Conservation (phyloP, 2,329 filamentous ascomycete genomes). For the Neopestalotiopsis clavispora region DNA sequence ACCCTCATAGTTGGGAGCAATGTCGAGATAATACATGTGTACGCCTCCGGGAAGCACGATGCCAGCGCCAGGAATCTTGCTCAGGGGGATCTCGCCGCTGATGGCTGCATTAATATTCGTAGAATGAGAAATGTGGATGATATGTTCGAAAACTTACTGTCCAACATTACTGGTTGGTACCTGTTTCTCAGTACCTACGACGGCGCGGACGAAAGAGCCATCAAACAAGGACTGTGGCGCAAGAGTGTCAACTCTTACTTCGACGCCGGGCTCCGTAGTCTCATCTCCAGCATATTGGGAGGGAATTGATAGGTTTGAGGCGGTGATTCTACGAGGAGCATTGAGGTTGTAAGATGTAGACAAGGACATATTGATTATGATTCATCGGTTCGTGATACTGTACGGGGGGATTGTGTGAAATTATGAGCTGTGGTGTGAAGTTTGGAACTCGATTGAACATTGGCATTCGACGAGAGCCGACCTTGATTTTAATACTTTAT, state of each 20-base stretch:
- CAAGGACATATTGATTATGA: neutral
- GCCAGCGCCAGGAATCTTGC: constrained; percentile 34
- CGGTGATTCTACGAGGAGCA: constrained; percentile 30
- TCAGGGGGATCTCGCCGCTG: constrained; percentile 31
- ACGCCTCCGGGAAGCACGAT: constrained; percentile 37
- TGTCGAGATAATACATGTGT: constrained; percentile 30
- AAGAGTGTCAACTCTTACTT: constrained; percentile 31
- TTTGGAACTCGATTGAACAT: neutral
- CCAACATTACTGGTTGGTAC: constrained; percentile 69
- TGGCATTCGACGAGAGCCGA: too few species aligned
- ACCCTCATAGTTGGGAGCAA: constrained; percentile 32
- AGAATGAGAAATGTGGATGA: neutral
- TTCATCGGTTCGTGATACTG: neutral
- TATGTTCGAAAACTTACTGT: constrained; percentile 60
- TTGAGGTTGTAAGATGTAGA: constrained; percentile 17
- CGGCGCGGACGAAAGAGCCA: constrained; percentile 24
- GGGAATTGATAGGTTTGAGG: constrained; percentile 31
- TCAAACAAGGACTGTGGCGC: constrained; percentile 26
- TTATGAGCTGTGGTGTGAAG: neutral
- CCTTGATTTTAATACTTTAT: too few species aligned
- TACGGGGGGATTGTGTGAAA: neutral
- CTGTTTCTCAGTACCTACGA: constrained; percentile 37
- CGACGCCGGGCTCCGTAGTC: constrained; percentile 31
- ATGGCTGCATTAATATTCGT: neutral
- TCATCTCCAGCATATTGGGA: constrained; percentile 16